These are phyloP conservation scores for Beauveria brongniartii DNA, from an alignment of 2,329 filamentous ascomycete species.

Conservation along the genomic window DNA sequence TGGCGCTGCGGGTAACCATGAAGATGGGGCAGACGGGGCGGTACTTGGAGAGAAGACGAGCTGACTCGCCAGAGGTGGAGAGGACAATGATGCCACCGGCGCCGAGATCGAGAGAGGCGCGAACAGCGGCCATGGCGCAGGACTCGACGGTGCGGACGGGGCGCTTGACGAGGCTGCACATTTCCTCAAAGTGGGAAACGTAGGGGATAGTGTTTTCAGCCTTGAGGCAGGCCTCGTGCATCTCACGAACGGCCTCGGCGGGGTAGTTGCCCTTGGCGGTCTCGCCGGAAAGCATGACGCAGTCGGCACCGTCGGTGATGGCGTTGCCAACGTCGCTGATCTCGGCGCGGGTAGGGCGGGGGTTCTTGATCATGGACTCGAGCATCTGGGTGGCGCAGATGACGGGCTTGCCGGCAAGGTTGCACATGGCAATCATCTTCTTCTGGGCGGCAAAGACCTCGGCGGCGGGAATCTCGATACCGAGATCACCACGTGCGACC, in stretches of 20 bases:
- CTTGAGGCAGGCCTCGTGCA: conserved; percentile 95
- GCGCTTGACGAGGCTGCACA: conserved; percentile 73
- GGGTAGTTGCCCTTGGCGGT: conserved; percentile 98
- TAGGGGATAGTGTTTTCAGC: conserved; percentile 97
- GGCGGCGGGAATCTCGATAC: conserved; percentile 96
- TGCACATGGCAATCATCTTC: conserved; percentile 99
- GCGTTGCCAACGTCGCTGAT: conserved; percentile 98
- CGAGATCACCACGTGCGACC: conserved; percentile 92
- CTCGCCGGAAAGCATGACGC: conserved; percentile 99
- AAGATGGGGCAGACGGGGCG: conserved; percentile 98
- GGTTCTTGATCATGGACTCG: conserved; percentile 99
- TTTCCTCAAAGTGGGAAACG: conserved; percentile 91
- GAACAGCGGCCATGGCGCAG: conserved; percentile 93
- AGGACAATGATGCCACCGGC: conserved; percentile 93
- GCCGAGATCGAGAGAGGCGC: conserved; percentile 90
- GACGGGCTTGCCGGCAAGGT: conserved; percentile 95
- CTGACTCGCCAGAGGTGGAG: conserved; percentile 91
- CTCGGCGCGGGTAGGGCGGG: conserved; percentile 92
- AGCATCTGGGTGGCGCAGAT: conserved; percentile 99
- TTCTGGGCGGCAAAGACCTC: conserved; percentile 99
- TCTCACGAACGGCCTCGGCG: conserved; percentile 85
- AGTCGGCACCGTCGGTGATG: conserved; percentile 94
- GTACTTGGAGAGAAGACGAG: conserved; percentile 95
- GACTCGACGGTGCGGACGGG: conserved; percentile 87
- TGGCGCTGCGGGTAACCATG: conserved; percentile 88